Percentiles rank a stretch among this genome's conserved stretches.
These are phyloP conservation scores for Kuraishia hungarica DNA, from an alignment of 805 yeast genomes.

Conservation along the genomic window DNA sequence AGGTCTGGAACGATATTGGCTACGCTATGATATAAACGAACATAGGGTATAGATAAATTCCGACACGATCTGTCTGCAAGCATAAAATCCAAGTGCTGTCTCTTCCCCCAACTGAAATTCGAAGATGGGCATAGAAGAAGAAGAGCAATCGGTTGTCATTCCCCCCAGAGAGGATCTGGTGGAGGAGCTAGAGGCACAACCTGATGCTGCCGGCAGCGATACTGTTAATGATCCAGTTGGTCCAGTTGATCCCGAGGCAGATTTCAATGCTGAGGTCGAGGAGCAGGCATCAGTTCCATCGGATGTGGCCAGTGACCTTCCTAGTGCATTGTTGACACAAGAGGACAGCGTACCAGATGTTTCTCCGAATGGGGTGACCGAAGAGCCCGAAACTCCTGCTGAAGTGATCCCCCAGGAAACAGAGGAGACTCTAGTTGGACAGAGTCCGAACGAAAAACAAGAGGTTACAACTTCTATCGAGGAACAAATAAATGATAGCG, in stretches of 20 bases:
- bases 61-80: neutral
- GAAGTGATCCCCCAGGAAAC: neutral
- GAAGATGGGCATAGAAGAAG: neutral
- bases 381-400: neutral
- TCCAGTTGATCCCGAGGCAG: neutral
- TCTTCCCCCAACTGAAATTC: neutral
- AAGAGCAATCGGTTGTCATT: neutral
- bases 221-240: neutral
- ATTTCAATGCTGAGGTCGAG: neutral
- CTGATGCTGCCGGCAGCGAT: neutral
- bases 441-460: neutral
- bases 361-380: neutral
- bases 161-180: neutral
- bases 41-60: neutral
- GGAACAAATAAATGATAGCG: too few species aligned
- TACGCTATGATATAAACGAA: too few species aligned
- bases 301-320: neutral
- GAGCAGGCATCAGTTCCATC: neutral
- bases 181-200: neutral
- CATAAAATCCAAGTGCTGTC: neutral
- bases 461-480: constrained; percentile 2
- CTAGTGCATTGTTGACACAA: neutral
- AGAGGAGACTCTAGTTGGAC: neutral
- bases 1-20: neutral
- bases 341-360: neutral